These are phyloP conservation scores for Artemisia princeps DNA, from an alignment of 140 eudicot species.

Conservation along the genomic window DNA sequence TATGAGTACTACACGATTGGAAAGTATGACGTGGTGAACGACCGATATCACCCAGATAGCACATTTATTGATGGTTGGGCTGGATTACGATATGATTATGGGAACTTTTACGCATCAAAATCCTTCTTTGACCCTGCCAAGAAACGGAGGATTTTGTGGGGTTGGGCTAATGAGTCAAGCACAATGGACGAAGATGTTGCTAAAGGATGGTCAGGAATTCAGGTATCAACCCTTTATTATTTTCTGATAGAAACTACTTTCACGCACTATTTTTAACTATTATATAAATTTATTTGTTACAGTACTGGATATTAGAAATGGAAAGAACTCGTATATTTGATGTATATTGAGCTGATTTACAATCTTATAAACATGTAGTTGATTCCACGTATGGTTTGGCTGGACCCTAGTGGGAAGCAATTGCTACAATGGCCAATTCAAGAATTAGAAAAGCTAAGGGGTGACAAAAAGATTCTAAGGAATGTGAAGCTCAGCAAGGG, in stretches of 20 bases:
- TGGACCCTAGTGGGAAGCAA: constrained; percentile 54
- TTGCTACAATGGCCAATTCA: constrained; percentile 62
- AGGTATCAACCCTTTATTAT: constrained; percentile 27
- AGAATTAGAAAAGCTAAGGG: constrained; percentile 42
- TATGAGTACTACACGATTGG: constrained; percentile 55
- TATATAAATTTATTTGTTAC: too few species aligned
- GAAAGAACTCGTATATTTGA: neutral
- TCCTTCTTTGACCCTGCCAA: constrained; percentile 42
- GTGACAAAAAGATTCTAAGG: constrained; percentile 19
- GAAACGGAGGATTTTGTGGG: constrained; percentile 58
- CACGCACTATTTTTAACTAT: too few species aligned
- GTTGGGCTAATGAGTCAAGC: constrained; percentile 60
- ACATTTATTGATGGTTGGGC: constrained; percentile 30
- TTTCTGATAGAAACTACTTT: too few species aligned
- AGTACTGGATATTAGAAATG: too few species aligned
- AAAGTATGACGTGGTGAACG: constrained; percentile 28
- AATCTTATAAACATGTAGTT: constrained; percentile 27
- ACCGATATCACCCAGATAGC: constrained; percentile 39
- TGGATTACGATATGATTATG: constrained; percentile 58
- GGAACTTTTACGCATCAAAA: constrained; percentile 63
- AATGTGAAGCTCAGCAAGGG: constrained; percentile 33
- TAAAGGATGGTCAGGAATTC: constrained; percentile 62
- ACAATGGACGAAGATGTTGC: constrained; percentile 27
- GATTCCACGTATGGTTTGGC: constrained; percentile 51
- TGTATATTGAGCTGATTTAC: neutral